Base-by-base conservation (phyloP, 2,329 filamentous ascomycete genomes). In the Cercospora brassicicola region DNA sequence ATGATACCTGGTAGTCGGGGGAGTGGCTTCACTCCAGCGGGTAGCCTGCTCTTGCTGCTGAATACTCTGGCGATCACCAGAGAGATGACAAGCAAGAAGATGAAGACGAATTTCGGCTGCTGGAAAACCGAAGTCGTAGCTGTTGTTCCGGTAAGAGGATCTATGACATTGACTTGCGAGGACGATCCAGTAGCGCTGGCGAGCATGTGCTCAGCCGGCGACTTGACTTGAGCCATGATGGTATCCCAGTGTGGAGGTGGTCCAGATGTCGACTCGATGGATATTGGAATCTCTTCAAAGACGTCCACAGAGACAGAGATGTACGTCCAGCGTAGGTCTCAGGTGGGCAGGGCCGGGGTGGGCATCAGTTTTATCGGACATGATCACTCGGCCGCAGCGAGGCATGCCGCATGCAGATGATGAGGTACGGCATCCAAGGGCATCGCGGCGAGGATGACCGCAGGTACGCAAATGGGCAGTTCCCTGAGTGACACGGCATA, bases 21-120 rank as follows among this genome's bases (percentile, higher is more conserved):
- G 55, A 75, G 68, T 28, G 66, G 69, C 64, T 75, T 75, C 5
- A 73, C 73, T 36, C 74, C 74, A 30, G 71, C 64, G 15, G 74
- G 74, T 18, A 75, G 68, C 59, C 71, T 73, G 56, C 66, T 73
- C 61, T 70, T 68, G 31, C 31, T 39, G 11, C 33, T 68, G 57
- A 71, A 70, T 20, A 71, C 65, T 55, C 67, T 65, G 33, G 67
- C 65, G 15, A 51, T 57, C 3, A 68, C 63, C 23, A 66, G 28
- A n/a, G 67, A 62, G 28, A 68, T 10, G 13, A 68, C 67, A 39
- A 68, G 53, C 51, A 68, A 36, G 63, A 68, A 68, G 33, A 63
- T 66, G 42, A 68, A 42, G 31, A 68, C 55, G 53, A 66, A 68
- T 31, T 60, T 68, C 23, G 67, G 63, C 59, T 65, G 63, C 55